Evolutionary conservation across 257 asterid genomes (phyloP).

Genomic region (Capsicum chinense): DNA sequence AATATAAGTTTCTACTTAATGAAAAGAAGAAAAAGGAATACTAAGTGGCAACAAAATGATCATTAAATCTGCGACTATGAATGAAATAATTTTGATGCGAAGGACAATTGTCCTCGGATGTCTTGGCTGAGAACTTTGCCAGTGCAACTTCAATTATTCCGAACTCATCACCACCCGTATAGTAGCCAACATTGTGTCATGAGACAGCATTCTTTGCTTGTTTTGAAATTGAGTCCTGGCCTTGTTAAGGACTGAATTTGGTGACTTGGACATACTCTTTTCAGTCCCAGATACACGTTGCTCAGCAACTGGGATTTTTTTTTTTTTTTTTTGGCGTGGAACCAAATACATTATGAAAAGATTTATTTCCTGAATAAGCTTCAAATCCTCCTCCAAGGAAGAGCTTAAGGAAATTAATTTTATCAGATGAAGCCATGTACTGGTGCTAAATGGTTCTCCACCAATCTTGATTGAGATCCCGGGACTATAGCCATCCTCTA

Average conservation of each 20-base stretch:
- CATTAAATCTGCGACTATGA: too few species aligned
- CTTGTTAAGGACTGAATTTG: constrained; percentile 77
- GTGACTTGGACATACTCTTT: constrained; percentile 83
- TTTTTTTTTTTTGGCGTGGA: constrained; percentile 57
- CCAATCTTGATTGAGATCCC: constrained; percentile 75
- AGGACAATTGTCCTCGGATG: too few species aligned
- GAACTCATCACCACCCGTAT: constrained; percentile 48
- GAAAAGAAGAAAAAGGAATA: too few species aligned
- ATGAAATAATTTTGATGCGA: too few species aligned
- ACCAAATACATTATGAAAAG: constrained; percentile 85
- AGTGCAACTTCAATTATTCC: constrained; percentile 5
- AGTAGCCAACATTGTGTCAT: constrained; percentile 75
- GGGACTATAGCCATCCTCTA: constrained; percentile 79
- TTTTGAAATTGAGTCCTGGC: constrained; percentile 81
- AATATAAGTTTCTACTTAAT: too few species aligned
- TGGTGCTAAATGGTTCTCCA: constrained; percentile 66
- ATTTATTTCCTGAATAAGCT: constrained; percentile 95
- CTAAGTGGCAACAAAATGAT: too few species aligned
- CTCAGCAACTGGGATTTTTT: constrained; percentile 52
- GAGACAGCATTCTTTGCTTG: constrained; percentile 75
- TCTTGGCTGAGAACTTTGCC: too few species aligned
- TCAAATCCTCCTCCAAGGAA: constrained; percentile 98
- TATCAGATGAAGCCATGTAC: constrained; percentile 77
- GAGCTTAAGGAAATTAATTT: constrained; percentile 89
- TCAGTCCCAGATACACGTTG: constrained; percentile 59